Percentiles rank a stretch among this genome's conserved stretches.
phyloP scores from a whole-genome alignment of 2,329 filamentous ascomycete genomes.

The Aspergillus jensenii region DNA sequence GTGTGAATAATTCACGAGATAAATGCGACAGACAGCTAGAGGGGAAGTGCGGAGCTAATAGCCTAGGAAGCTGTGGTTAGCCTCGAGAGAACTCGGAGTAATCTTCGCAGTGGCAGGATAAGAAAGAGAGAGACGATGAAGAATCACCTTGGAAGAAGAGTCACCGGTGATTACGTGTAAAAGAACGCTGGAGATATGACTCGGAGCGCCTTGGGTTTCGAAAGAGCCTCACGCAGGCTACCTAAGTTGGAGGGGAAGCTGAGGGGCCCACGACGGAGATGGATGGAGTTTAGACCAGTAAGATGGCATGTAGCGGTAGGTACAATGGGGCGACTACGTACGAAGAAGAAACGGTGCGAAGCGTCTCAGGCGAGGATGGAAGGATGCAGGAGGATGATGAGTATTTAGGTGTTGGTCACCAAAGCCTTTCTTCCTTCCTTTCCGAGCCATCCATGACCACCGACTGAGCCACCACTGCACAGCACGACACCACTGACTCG shows the following conservation, averaged over 20 bases:
- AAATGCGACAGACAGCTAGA: neutral
- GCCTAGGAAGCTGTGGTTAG: neutral
- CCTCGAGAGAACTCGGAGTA: neutral
- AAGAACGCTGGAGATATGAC: slow-evolving; percentile 1
- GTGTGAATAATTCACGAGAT: neutral
- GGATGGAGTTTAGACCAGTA: neutral
- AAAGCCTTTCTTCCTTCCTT: neutral
- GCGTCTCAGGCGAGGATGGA: neutral
- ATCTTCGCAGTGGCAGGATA: neutral
- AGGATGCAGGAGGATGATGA: neutral
- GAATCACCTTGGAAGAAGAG: neutral
- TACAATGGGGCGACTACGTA: neutral
- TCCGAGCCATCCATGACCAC: neutral
- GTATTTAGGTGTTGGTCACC: neutral
- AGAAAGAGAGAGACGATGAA: neutral
- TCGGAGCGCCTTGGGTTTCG: slow-evolving; percentile 6
- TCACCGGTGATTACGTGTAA: slow-evolving; percentile 5
- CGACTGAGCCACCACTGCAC: neutral
- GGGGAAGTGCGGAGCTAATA: neutral
- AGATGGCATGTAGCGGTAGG: neutral
- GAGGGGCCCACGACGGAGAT: neutral
- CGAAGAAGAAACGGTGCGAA: neutral
- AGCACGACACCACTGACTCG: neutral
- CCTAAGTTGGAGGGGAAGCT: slow-evolving; percentile 7
- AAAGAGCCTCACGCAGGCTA: slow-evolving; percentile 10